A percentile compares a stretch with the other conserved stretches of the same genome.
Conservation (phyloP, 2,329 filamentous ascomycete genomes). For the Penicillium sp. region DNA sequence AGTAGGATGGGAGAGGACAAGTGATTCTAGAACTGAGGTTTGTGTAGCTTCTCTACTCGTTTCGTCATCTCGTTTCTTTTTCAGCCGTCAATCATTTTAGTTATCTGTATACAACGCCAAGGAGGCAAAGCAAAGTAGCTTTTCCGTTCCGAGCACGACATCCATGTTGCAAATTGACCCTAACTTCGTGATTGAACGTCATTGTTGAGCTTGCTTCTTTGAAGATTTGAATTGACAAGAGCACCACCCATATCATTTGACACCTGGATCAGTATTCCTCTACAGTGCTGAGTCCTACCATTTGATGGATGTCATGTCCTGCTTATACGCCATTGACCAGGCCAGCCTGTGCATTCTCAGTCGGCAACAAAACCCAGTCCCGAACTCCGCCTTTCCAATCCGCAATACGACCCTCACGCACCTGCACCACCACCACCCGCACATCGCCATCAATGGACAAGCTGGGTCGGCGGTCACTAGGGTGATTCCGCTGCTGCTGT, state of each 20-base stretch:
- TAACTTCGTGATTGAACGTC: not conserved
- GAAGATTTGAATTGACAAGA: not conserved
- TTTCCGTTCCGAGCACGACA: not conserved
- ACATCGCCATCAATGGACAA: slow-evolving; percentile 77
- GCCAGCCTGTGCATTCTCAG: slow-evolving; percentile 29
- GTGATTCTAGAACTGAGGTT: not conserved
- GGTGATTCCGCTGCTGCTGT: slow-evolving; percentile 37
- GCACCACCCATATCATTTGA: not conserved
- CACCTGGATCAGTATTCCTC: not conserved
- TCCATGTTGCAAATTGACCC: not conserved
- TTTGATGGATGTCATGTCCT: not conserved
- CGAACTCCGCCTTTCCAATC: slow-evolving; percentile 95
- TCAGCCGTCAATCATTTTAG: not conserved
- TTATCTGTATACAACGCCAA: not conserved
- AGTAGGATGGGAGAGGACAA: not conserved
- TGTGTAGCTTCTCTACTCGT: not conserved
- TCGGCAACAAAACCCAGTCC: slow-evolving; percentile 64
- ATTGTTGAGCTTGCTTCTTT: not conserved
- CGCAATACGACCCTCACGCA: slow-evolving; percentile 82
- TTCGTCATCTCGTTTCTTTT: not conserved
- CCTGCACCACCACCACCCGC: slow-evolving; percentile 81
- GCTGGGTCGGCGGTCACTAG: slow-evolving; percentile 47
- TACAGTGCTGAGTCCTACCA: not conserved
- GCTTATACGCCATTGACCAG: slow-evolving; percentile 38
- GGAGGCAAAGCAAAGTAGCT: not conserved